Conservation (phyloP, 2,329 filamentous ascomycete genomes). For the Ceratocystis colombiana region DNA sequence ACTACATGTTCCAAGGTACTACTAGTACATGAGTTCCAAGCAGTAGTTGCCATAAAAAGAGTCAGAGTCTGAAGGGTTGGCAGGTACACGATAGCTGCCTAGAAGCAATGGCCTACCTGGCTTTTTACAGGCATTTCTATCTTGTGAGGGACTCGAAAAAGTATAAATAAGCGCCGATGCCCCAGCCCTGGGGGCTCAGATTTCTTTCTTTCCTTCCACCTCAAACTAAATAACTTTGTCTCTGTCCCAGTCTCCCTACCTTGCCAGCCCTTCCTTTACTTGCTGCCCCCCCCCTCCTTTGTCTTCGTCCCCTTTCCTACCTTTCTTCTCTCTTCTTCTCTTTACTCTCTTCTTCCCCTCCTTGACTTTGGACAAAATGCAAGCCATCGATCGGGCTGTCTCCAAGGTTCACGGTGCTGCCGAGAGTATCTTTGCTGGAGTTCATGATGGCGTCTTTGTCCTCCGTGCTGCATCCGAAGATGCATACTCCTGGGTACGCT, state of each 20-base stretch:
- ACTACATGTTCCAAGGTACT: too few relatives aligned
- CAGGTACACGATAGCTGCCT: too few relatives aligned
- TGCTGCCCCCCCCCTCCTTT: background rate
- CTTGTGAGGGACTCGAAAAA: background rate
- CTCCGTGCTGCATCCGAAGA: constrained; percentile 1
- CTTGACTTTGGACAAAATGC: background rate
- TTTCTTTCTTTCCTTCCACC: background rate
- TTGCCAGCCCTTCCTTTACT: background rate
- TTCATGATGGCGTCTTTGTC: constrained; percentile 5
- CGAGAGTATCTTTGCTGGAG: background rate
- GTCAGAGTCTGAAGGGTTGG: too few relatives aligned
- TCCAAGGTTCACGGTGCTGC: background rate
- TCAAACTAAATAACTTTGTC: background rate
- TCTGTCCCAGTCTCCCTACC: background rate
- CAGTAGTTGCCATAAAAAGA: too few relatives aligned
- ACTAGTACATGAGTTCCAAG: too few relatives aligned
- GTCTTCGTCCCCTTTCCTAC: background rate
- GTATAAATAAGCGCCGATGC: background rate
- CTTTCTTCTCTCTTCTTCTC: background rate
- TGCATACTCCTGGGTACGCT: constrained; percentile 6
- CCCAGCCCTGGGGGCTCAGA: background rate
- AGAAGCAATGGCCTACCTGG: too few relatives aligned
- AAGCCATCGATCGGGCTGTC: background rate
- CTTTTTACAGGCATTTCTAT: background rate
- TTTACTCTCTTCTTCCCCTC: background rate